phyloP scores from a whole-genome alignment of 768 basidiomycete genomes.

The Termitomyces sp. region DNA sequence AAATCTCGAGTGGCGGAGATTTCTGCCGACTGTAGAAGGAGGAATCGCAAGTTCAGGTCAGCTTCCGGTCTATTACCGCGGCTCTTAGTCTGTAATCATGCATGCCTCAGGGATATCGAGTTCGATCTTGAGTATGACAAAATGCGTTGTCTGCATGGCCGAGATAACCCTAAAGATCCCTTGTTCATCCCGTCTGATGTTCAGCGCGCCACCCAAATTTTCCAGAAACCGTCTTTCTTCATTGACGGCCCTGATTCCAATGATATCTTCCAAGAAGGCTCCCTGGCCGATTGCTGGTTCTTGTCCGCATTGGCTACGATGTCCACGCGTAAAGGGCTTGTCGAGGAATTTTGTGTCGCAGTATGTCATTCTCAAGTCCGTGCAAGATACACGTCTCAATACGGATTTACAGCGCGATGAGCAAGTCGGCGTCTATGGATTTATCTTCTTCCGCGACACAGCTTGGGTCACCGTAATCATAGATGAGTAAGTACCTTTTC shows the following conservation, averaged over 20 bases:
- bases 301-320: slow-evolving; percentile 47
- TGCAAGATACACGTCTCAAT: background rate
- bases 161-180: slow-evolving; percentile 9
- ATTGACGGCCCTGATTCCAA: slow-evolving; percentile 35
- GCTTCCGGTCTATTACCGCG: background rate
- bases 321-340: slow-evolving; percentile 35
- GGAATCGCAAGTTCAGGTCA: slow-evolving; percentile 44
- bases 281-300: slow-evolving; percentile 49
- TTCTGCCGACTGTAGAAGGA: slow-evolving; percentile 34
- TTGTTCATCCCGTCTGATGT: slow-evolving; percentile 29
- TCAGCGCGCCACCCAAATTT: slow-evolving; percentile 44
- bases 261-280: slow-evolving; percentile 49
- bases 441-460: slow-evolving; percentile 50
- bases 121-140: slow-evolving; percentile 48
- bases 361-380: slow-evolving; percentile 20
- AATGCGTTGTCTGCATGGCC: slow-evolving; percentile 36
- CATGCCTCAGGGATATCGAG: slow-evolving; percentile 21
- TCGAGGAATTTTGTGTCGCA: slow-evolving; percentile 51
- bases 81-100: background rate
- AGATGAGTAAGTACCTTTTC: slow-evolving; percentile 37
- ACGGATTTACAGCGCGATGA: slow-evolving; percentile 36
- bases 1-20: slow-evolving; percentile 37
- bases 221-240: slow-evolving; percentile 47
- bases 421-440: slow-evolving; percentile 52
- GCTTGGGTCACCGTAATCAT: slow-evolving; percentile 50